A percentile compares a stretch with the other conserved stretches of the same genome.
Conservation (phyloP, 306 rosid genomes). For the Prunus mongolica region DNA sequence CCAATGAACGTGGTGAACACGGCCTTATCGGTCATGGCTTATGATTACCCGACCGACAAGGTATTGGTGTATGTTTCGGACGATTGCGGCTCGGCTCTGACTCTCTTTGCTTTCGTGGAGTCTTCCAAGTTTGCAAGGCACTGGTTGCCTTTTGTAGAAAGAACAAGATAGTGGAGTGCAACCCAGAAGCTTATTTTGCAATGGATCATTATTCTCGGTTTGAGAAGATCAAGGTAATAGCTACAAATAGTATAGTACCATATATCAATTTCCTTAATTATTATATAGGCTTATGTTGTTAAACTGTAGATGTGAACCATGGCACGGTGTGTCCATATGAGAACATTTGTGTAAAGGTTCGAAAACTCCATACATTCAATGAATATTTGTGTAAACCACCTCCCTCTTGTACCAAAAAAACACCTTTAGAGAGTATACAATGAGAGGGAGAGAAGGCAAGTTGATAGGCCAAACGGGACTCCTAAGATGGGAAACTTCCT, state of each 20-base stretch:
- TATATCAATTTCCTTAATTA: not conserved
- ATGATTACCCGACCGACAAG: constrained; percentile 40
- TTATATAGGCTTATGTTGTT: no score
- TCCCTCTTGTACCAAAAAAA: no score
- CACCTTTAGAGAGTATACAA: no score
- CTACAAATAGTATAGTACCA: no score
- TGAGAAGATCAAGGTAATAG: constrained; percentile 34
- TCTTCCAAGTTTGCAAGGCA: constrained; percentile 41
- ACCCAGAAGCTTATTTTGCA: constrained; percentile 30
- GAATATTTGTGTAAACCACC: no score
- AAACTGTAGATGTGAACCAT: no score
- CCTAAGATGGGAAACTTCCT: no score
- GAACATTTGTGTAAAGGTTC: no score
- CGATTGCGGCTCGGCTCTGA: constrained; percentile 48
- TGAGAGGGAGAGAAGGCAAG: no score
- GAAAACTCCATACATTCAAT: rapidly evolving
- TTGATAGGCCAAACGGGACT: no score
- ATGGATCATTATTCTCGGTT: not conserved
- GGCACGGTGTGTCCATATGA: no score
- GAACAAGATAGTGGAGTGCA: constrained; percentile 22
- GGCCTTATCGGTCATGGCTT: constrained; percentile 39
- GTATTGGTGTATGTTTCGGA: constrained; percentile 43
- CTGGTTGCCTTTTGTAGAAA: constrained; percentile 40
- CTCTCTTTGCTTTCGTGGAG: constrained; percentile 47
- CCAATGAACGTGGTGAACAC: constrained; percentile 40